Conservation (phyloP, 2,329 filamentous ascomycete species). For the Monosporascus sp. region DNA sequence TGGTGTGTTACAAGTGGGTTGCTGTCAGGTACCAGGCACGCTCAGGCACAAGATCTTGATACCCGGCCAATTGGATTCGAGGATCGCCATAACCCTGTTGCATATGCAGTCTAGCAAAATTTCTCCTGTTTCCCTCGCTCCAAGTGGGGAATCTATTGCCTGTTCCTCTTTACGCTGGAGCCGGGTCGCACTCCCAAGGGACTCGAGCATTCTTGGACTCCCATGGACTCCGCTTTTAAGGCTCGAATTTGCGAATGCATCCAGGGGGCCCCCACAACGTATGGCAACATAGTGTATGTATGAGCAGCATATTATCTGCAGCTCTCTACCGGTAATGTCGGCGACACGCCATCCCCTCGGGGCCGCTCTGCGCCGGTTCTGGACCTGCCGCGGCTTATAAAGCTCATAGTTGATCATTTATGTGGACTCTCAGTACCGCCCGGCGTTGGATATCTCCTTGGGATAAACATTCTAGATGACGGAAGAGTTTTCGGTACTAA, state of each 20-base stretch:
- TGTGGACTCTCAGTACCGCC: neutral
- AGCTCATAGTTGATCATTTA: neutral
- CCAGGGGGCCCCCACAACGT: neutral
- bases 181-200: too few relatives aligned
- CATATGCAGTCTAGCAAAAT: slow-evolving; percentile 12
- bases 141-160: slow-evolving; percentile 10
- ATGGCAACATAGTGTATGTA: neutral
- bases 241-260: neutral
- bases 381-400: neutral
- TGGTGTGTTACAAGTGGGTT: slow-evolving; percentile 15
- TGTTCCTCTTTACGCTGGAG: slow-evolving; percentile 1
- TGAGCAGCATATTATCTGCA: neutral
- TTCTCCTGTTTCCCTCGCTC: slow-evolving; percentile 7
- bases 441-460: neutral
- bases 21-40: slow-evolving; percentile 22
- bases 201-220: neutral
- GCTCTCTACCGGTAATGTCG: neutral
- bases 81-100: slow-evolving; percentile 4
- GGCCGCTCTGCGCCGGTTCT: neutral
- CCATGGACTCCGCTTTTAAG: neutral
- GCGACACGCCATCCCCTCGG: neutral
- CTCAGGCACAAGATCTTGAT: slow-evolving; percentile 4
- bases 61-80: slow-evolving; percentile 14
- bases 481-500: neutral
- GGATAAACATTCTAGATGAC: slow-evolving; percentile 3